Conservation (phyloP, 1,284 basidiomycete species). For the Coriolopsis trogii region DNA sequence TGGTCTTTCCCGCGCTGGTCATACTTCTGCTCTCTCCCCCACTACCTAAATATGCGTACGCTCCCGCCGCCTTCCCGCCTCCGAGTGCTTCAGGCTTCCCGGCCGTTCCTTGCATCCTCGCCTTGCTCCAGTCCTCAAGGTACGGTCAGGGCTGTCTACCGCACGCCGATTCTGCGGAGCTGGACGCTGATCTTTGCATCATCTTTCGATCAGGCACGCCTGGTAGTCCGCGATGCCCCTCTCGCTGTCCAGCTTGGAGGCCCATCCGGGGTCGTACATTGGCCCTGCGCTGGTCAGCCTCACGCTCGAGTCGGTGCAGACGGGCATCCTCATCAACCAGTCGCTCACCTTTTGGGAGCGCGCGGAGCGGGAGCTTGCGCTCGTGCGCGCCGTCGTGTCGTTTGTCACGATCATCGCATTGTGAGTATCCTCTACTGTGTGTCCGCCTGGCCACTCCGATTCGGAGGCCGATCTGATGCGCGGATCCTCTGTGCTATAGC, state of each 20-base stretch:
- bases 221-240: conserved; percentile 15
- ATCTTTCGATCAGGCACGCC: not conserved
- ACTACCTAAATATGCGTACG: conserved; percentile 3
- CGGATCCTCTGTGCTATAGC: conserved; percentile 11
- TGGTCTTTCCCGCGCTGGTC: conserved; percentile 12
- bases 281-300: conserved; percentile 31
- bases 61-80: too few relatives aligned
- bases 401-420: conserved; percentile 27
- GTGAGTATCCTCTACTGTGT: conserved; percentile 18
- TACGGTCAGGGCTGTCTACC: too few relatives aligned
- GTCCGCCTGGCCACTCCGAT: not conserved
- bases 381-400: conserved; percentile 28
- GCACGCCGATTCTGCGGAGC: too few relatives aligned
- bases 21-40: conserved; percentile 12
- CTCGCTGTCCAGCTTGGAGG: conserved; percentile 21
- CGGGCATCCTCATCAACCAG: conserved; percentile 35
- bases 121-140: conserved; percentile 1
- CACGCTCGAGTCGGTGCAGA: conserved; percentile 31
- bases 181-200: too few relatives aligned
- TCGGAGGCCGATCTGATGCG: not conserved
- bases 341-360: conserved; percentile 33
- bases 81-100: too few relatives aligned
- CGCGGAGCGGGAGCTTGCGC: conserved; percentile 23
- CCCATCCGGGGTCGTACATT: conserved; percentile 29
- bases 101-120: too few relatives aligned